Evolutionary conservation across 495 filamentous ascomycete species (phyloP), one percentile per base, ranked within the genome.

Genomic region (Xylaria acuta): DNA sequence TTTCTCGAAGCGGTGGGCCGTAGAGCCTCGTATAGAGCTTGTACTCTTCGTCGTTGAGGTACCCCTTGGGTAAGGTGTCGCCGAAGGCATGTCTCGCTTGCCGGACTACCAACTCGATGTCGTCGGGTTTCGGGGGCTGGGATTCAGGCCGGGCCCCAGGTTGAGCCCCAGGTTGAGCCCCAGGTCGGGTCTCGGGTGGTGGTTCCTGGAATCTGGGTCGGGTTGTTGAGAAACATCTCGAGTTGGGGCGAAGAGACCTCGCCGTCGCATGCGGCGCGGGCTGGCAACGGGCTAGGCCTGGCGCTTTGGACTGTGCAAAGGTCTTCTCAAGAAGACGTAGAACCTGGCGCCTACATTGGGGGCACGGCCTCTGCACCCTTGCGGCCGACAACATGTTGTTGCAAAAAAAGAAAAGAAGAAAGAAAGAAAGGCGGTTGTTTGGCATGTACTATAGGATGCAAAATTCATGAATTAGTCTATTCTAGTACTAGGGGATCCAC

Each of bases 21-120:
- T 94, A 98, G 12, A 97, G 82, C 70, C 93, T 86, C 69, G 91
- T 90, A 77, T 97, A 98, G 2, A 97, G 76, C 51, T 82, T 81
- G 58, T 92, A 90, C 77, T 97, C 95, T 38, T 90, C 85, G 5
- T 86, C 84, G 20, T 88, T 87, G 56, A 99, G 79, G 69, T 92
- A 87, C 20, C 87, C 90, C n/a, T 90, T 86, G 0, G 96, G 96
- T 12, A 98, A 81, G 1, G 85, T 89, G 73, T 96, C 89, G 53
- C 95, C 93, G 79, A 93, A 97, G 14, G 87, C 84, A 73, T 92
- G 89, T 74, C 91, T 86, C 27, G 94, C 90, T 59, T 87, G 80
- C 32, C 90, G 88, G 63, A 93, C 93, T 63, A 91, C 85, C 2
- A 82, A 82, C 75, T 94, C 92, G 71, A 88, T 79, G 59, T 87